A percentile compares a stretch with the other conserved stretches of the same genome.
Conservation (phyloP, 345 rosid species). For the Jatropha curcas region DNA sequence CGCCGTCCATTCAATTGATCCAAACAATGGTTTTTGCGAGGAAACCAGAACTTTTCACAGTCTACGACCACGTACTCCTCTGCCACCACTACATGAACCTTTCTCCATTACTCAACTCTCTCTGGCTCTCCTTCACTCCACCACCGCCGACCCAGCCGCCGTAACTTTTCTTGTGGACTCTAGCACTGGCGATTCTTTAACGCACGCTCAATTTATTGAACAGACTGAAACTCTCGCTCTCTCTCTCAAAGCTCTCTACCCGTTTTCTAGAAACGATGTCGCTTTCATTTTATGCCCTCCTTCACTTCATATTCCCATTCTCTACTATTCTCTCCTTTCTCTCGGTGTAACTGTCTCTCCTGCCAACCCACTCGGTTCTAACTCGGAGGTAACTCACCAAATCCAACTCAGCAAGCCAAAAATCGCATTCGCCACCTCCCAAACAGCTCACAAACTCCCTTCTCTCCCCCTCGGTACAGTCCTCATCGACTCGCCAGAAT, state of each 20-base stretch:
- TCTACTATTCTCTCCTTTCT: conserved; percentile 71
- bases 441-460: conserved; percentile 44
- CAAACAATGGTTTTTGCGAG: conserved; percentile 48
- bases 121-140: conserved; percentile 48
- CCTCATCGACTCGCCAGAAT: conserved; percentile 76
- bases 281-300: conserved; percentile 68
- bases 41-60: conserved; percentile 52
- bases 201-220: conserved; percentile 47
- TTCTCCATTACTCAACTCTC: conserved; percentile 52
- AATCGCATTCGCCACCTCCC: conserved; percentile 68
- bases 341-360: conserved; percentile 74
- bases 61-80: conserved; percentile 47
- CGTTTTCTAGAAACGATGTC: conserved; percentile 51
- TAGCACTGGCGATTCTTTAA: conserved; percentile 39
- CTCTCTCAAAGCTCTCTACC: conserved; percentile 40
- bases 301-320: conserved; percentile 57
- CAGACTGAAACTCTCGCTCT: conserved; percentile 48
- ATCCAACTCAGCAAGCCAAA: conserved; percentile 53
- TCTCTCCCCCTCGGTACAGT: conserved; percentile 43
- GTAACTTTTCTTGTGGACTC: conserved; percentile 46
- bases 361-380: conserved; percentile 64
- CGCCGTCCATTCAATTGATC: conserved; percentile 30
- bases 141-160: conserved; percentile 27
- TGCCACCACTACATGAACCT: conserved; percentile 48
- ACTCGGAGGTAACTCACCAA: conserved; percentile 58